Evolutionary conservation across 2,329 filamentous ascomycete genomes (phyloP).

Genomic region (Neocatenulostroma microsporum): DNA sequence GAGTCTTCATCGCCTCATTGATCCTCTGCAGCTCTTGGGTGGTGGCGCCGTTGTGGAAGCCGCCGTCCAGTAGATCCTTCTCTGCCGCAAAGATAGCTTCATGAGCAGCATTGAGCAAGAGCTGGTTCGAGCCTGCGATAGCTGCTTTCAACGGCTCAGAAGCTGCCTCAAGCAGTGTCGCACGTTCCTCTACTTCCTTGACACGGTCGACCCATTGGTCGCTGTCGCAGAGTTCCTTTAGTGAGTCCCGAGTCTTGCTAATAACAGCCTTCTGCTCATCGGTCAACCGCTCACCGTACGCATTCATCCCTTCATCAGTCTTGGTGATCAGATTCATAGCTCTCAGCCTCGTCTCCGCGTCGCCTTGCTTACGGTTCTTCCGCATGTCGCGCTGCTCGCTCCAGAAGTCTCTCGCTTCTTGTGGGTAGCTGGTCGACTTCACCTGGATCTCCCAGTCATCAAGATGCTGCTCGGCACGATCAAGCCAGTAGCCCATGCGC

Average conservation of each 20-base stretch:
- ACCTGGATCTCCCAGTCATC: slow-evolving; percentile 34
- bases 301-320: slow-evolving; percentile 19
- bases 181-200: slow-evolving; percentile 16
- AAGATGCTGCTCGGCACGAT: slow-evolving; percentile 30
- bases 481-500: slow-evolving; percentile 33
- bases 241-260: slow-evolving; percentile 18
- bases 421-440: slow-evolving; percentile 30
- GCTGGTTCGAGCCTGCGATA: slow-evolving; percentile 21
- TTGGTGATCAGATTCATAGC: slow-evolving; percentile 20
- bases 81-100: slow-evolving; percentile 30
- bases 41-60: slow-evolving; percentile 7
- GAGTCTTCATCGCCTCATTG: slow-evolving; percentile 16
- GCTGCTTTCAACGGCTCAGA: slow-evolving; percentile 19
- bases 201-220: slow-evolving; percentile 15
- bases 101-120: slow-evolving; percentile 27
- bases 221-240: slow-evolving; percentile 22
- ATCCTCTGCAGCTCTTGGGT: slow-evolving; percentile 18
- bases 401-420: slow-evolving; percentile 33
- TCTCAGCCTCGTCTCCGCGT: slow-evolving; percentile 17
- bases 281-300: slow-evolving; percentile 24
- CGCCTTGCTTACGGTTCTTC: slow-evolving; percentile 16
- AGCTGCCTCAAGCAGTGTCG: slow-evolving; percentile 15
- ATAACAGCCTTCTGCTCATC: slow-evolving; percentile 21
- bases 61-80: slow-evolving; percentile 23
- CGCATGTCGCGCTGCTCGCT: slow-evolving; percentile 22